Evolutionary conservation across 2,329 filamentous ascomycete species (phyloP), one percentile per base, ranked within the genome.

Genomic region (Fusarium tuaranense): DNA sequence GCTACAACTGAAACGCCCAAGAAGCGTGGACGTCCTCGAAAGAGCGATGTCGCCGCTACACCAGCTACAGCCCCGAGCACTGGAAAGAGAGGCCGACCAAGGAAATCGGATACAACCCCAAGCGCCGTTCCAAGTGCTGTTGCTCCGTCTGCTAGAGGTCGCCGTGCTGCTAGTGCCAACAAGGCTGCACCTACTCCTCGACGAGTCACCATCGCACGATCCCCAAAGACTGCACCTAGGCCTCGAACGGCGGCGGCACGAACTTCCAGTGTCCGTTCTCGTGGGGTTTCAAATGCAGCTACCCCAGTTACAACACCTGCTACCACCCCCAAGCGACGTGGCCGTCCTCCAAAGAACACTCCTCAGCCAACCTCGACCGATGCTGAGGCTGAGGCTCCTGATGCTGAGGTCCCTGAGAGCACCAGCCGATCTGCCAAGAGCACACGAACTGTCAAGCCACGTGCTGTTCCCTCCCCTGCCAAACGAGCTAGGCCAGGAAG

Each of bases 21-120:
- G 39, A 79, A 75, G 58, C 74, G 75, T 22, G 76, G 76, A 38
- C 75, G 75, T n/a, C 77, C 77, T 7, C 72, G 70, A 22, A 78
- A 78, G 61, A 78, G 70, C 48, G 74, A 78, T 48, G 68, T 20
- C 38, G 30, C 65, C 10, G 59, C 70, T 9, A 78, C 77, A 8
- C 75, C 75, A 36, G 67, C 65, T 6, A 62, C 63, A 4, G 51
- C 60, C 14, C 61, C 71, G 10, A 65, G 72, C 44, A 64, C 69
- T 2, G 67, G 51, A 44, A 78, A 77, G 67, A 69, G 76, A 62
- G 77, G 77, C 10, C 62, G 77, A 7, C 77, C 77, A 2, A 76
- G 77, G 41, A 78, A 78, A 25, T 78, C 72, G 0, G 72, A 78
- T 39, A 70, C 63, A 7, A 67, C 65, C 7, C 63, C 69, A 16